These are phyloP conservation scores for Dendrobium nobile DNA, from an alignment of 106 monocot species.

Conservation along the genomic window DNA sequence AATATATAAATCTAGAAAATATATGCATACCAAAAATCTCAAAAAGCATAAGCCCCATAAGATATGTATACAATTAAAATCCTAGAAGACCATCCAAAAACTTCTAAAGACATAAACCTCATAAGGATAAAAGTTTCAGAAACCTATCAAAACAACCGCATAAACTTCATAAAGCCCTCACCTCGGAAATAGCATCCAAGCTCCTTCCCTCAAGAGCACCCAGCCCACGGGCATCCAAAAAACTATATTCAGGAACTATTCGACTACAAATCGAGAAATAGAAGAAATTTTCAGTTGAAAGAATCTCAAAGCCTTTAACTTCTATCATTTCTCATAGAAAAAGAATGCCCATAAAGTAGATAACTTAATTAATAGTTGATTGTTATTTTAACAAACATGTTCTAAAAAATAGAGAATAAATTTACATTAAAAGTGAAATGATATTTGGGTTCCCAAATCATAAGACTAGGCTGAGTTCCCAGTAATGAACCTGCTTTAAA, in stretches of 20 bases:
- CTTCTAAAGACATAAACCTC: no score
- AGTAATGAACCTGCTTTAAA: no score
- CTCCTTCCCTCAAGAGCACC: slow-evolving; percentile 70
- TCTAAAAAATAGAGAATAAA: no score
- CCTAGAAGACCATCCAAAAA: no score
- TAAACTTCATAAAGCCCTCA: slow-evolving; percentile 12
- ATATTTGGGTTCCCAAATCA: no score
- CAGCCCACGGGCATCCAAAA: slow-evolving; percentile 85
- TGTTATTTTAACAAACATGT: neutral
- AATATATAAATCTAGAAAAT: no score
- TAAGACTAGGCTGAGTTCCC: no score
- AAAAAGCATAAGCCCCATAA: no score
- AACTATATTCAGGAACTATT: slow-evolving; percentile 90
- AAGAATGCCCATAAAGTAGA: neutral
- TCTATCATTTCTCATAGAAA: neutral
- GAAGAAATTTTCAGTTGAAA: neutral
- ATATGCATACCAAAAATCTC: no score
- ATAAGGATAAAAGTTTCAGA: neutral
- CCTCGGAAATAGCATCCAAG: slow-evolving; percentile 58
- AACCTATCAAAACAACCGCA: neutral
- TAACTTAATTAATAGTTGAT: neutral
- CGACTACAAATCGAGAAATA: slow-evolving; percentile 27
- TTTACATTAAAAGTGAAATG: no score
- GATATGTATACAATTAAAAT: no score
- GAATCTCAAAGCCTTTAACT: neutral